Evolutionary conservation across 495 filamentous ascomycete species (phyloP).

Genomic region (Penicillium ochrochloron): DNA sequence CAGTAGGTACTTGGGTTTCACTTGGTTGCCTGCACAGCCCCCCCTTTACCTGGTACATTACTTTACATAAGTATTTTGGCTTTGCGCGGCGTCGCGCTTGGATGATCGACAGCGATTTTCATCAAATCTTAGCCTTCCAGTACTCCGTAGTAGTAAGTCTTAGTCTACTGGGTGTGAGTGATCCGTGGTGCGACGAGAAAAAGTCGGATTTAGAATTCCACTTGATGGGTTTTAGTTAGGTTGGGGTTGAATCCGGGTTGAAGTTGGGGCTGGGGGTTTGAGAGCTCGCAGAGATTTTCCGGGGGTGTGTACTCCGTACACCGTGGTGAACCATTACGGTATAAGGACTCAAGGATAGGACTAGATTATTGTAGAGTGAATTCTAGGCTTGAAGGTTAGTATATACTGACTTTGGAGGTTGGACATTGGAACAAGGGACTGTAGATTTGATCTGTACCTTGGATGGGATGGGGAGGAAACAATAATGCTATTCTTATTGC

Average conservation of each 20-base stretch:
- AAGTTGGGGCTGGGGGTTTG: not conserved
- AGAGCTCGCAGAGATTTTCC: not conserved
- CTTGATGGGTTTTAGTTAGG: not conserved
- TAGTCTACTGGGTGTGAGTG: too few species aligned
- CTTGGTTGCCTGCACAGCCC: conserved; percentile 24
- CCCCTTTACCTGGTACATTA: not conserved
- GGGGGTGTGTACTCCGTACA: conserved; percentile 3
- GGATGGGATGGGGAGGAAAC: too few species aligned
- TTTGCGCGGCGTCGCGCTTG: not conserved
- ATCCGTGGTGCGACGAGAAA: not conserved
- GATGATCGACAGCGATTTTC: conserved; percentile 13
- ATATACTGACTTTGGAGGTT: too few species aligned
- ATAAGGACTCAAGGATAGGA: not conserved
- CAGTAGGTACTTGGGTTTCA: not conserved
- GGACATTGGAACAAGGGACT: too few species aligned
- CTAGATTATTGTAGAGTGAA: too few species aligned
- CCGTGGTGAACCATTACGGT: too few species aligned
- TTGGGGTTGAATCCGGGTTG: not conserved
- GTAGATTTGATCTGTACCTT: too few species aligned
- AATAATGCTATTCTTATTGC: too few species aligned
- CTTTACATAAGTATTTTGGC: too few species aligned
- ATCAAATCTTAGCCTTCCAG: not conserved
- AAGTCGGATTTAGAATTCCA: not conserved
- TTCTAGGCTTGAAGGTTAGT: too few species aligned
- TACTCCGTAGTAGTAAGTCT: not conserved